Conservation (phyloP, 768 basidiomycete genomes). For the Hypholoma fasciculare region DNA sequence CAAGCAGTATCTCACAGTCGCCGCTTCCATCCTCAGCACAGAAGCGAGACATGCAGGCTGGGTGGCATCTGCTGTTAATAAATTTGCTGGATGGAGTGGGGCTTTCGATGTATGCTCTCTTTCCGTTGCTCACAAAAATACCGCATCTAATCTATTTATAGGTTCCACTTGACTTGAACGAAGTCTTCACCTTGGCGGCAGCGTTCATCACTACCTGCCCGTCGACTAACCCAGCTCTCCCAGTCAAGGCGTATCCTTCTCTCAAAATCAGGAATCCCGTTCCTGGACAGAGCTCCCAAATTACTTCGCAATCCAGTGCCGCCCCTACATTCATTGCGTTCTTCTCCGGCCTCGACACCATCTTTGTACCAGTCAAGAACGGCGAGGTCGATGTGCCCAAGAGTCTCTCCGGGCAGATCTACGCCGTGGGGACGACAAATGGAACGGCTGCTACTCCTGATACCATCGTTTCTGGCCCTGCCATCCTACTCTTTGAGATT, state of each 20-base stretch:
- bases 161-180: conserved; percentile 25
- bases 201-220: conserved; percentile 58
- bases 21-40: conserved; percentile 55
- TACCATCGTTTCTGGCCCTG: conserved; percentile 42
- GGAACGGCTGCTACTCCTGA: conserved; percentile 27
- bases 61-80: conserved; percentile 46
- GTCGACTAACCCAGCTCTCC: conserved; percentile 49
- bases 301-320: conserved; percentile 8
- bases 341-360: conserved; percentile 42
- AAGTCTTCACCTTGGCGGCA: conserved; percentile 37
- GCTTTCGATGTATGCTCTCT: conserved; percentile 39
- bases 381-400: conserved; percentile 35
- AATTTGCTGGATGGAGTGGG: conserved; percentile 47
- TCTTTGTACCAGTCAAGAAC: conserved; percentile 30
- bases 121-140: too few relatives aligned
- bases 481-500: conserved; percentile 14
- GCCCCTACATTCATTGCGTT: conserved; percentile 35
- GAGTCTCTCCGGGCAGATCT: conserved; percentile 43
- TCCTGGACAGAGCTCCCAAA: conserved; percentile 22
- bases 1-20: conserved; percentile 49
- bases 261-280: conserved; percentile 32
- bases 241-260: conserved; percentile 51
- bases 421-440: conserved; percentile 43
- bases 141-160: not conserved
- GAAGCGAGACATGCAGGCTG: conserved; percentile 63